Conservation (phyloP, 306 rosid species). For the Mimosa pudica region DNA sequence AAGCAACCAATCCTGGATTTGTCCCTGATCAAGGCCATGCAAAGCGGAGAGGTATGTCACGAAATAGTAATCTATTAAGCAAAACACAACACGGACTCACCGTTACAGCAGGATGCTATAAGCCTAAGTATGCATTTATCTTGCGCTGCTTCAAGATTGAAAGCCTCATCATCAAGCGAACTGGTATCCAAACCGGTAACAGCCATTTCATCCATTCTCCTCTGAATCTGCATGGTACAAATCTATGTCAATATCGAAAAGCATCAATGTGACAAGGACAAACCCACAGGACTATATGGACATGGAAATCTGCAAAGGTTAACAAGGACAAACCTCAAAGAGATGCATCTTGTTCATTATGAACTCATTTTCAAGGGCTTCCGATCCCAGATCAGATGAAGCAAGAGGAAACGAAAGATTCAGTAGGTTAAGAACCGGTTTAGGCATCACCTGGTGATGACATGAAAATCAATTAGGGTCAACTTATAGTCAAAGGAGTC, state of each 20-base stretch:
- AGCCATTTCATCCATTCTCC: constrained; percentile 72
- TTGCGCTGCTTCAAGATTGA: constrained; percentile 86
- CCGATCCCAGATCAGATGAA: constrained; percentile 88
- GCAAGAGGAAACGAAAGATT: constrained; percentile 90
- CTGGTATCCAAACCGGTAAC: constrained; percentile 60
- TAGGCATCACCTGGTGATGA: constrained; percentile 78
- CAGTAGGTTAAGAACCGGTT: constrained; percentile 73
- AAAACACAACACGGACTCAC: constrained; percentile 43
- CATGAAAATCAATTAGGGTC: constrained; percentile 32
- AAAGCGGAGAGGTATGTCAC: constrained; percentile 3
- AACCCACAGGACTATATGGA: constrained; percentile 4
- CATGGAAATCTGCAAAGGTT: constrained; percentile 28
- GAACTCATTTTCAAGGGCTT: constrained; percentile 82
- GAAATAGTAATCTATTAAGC: not conserved
- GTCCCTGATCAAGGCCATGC: constrained; percentile 22
- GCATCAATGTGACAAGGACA: not conserved
- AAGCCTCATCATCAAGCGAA: constrained; percentile 81
- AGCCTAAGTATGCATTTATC: constrained; percentile 92
- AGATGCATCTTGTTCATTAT: constrained; percentile 78
- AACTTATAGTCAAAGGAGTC: constrained; percentile 26
- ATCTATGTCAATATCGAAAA: constrained; percentile 23
- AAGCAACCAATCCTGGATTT: not conserved
- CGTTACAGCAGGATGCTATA: constrained; percentile 91
- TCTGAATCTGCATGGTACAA: constrained; percentile 66
- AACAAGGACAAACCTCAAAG: constrained; percentile 57